Conservation (phyloP, 148 eudicot species). For the Talinum fruticosum region DNA sequence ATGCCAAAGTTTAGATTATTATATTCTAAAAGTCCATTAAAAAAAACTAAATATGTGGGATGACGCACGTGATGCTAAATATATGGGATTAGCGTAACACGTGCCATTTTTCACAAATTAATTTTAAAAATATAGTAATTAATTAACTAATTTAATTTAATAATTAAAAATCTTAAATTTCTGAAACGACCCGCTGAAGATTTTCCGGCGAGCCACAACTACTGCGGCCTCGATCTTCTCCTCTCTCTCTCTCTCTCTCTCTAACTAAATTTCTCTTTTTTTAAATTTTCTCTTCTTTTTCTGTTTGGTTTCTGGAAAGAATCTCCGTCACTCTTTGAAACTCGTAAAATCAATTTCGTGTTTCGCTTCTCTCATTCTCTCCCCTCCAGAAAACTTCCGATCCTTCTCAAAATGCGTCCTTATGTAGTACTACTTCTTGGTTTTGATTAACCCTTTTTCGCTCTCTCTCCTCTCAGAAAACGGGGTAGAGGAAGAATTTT, state of each 20-base stretch:
- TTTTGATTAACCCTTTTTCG: neutral
- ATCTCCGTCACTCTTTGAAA: neutral
- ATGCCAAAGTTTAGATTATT: too few relatives aligned
- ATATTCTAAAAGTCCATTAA: too few relatives aligned
- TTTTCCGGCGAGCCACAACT: neutral
- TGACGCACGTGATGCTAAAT: neutral
- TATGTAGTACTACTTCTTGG: neutral
- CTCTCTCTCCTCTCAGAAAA: neutral
- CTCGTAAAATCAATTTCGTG: conserved; percentile 26
- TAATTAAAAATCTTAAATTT: neutral
- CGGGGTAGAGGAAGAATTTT: conserved; percentile 10
- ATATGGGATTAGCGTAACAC: conserved; percentile 4
- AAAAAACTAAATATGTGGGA: neutral
- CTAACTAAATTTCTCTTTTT: too few relatives aligned
- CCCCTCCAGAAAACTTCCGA: neutral
- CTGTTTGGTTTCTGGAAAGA: neutral
- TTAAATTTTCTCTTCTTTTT: neutral
- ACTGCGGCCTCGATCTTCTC: neutral
- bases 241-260: neutral
- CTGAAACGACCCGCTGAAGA: conserved; percentile 6
- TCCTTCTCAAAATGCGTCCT: too few relatives aligned
- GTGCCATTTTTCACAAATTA: neutral
- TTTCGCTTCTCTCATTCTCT: conserved; percentile 2
- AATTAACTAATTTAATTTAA: neutral
- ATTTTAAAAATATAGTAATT: neutral